A percentile compares a stretch with the other conserved stretches of the same genome.
Conservation (phyloP, 1,284 basidiomycete genomes). For the Schizophyllum commune region DNA sequence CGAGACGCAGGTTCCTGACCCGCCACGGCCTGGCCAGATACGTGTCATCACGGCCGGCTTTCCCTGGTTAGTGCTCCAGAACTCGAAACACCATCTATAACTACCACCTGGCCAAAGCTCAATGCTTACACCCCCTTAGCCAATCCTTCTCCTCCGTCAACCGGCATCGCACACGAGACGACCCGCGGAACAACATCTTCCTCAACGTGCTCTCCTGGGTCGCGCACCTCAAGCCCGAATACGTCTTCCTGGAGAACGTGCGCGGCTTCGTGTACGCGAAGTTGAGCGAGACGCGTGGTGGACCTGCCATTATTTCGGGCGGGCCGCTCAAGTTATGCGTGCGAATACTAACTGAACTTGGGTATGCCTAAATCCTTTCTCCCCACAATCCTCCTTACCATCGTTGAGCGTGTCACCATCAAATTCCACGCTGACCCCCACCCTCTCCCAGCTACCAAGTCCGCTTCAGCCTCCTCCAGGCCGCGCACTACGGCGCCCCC, state of each 20-base stretch:
- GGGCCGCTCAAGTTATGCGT: conserved; percentile 61
- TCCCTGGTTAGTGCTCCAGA: background rate
- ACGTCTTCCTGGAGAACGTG: conserved; percentile 52
- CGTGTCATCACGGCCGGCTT: background rate
- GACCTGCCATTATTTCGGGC: conserved; percentile 33
- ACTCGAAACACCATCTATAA: no score
- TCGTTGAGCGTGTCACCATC: no score
- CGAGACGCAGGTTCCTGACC: conserved; percentile 26
- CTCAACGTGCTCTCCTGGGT: background rate
- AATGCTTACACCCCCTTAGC: background rate
- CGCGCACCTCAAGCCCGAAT: background rate
- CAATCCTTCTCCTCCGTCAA: background rate
- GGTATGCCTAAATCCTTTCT: conserved; percentile 25
- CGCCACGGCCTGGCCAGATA: conserved; percentile 44
- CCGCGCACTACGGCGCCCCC: conserved; percentile 61
- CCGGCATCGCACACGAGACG: background rate
- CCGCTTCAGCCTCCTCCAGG: conserved; percentile 54
- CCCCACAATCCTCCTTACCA: no score
- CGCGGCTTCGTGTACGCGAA: conserved; percentile 42
- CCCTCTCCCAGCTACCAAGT: conserved; percentile 51
- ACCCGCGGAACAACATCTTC: background rate
- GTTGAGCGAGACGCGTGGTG: conserved; percentile 15
- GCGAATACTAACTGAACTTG: conserved; percentile 47
- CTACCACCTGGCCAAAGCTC: no score
- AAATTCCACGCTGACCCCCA: no score